Percentiles rank a stretch among this genome's conserved stretches.
Conservation (phyloP, 2,329 filamentous ascomycete species). For the Apiospora rasikravindrae region DNA sequence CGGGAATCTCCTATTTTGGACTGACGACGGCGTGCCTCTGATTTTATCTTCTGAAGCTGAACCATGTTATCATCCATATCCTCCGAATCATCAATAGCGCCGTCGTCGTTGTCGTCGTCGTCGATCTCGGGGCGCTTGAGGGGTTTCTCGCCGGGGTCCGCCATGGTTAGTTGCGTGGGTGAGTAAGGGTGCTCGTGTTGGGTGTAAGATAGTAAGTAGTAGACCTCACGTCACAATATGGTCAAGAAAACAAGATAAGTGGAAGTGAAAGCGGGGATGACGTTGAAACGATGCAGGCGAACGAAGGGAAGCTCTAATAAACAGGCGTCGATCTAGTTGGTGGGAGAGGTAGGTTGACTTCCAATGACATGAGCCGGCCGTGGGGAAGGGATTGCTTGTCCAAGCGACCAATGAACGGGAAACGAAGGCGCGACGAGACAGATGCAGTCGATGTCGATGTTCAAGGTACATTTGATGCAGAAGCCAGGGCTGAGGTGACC, state of each 20-base stretch:
- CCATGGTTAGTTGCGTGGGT: not conserved
- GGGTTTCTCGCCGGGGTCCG: constrained; percentile 9
- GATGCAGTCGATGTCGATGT: not conserved
- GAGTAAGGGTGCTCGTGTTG: not conserved
- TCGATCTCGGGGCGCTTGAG: not conserved
- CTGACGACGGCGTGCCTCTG: constrained; percentile 44
- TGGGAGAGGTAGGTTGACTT: not conserved
- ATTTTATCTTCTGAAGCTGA: constrained; percentile 45
- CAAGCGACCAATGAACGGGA: not conserved
- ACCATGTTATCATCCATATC: constrained; percentile 45
- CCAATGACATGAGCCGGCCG: not conserved
- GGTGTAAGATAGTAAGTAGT: not conserved
- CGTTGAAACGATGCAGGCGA: constrained; percentile 5
- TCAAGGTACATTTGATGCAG: not conserved
- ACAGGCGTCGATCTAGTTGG: not conserved
- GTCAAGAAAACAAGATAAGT: constrained; percentile 8
- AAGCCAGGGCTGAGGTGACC: constrained; percentile 1
- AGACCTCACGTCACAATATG: constrained; percentile 7
- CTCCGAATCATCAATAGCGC: constrained; percentile 47
- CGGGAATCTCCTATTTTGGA: constrained; percentile 40
- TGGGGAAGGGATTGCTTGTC: not conserved
- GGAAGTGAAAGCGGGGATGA: constrained; percentile 12
- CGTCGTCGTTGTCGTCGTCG: constrained; percentile 23
- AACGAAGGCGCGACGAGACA: not conserved
- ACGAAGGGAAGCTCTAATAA: constrained; percentile 2